These are phyloP conservation scores for Sporothrix inflata DNA, from an alignment of 2,329 filamentous ascomycete genomes.

Conservation along the genomic window DNA sequence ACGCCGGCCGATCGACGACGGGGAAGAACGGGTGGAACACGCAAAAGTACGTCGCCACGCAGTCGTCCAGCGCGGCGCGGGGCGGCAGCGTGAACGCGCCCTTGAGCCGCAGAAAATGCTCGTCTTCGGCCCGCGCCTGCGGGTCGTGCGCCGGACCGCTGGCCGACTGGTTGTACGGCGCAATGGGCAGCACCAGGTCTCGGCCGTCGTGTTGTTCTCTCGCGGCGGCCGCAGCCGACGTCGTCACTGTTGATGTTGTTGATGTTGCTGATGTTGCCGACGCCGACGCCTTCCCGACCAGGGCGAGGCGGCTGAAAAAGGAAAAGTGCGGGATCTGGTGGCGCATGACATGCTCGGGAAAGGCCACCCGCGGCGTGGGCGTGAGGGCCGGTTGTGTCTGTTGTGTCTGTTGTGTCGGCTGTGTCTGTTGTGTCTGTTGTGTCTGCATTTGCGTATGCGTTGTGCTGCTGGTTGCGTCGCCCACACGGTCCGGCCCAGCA, in stretches of 20 bases:
- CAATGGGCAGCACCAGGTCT: not conserved
- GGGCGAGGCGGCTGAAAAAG: not conserved
- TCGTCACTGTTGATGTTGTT: not conserved
- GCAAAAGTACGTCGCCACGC: not conserved
- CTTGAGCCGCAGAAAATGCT: not conserved
- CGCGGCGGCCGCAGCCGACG: not conserved
- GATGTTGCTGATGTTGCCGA: not conserved
- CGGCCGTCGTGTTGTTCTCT: too few relatives aligned
- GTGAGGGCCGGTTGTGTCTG: not conserved
- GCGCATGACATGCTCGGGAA: not conserved
- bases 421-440: not conserved
- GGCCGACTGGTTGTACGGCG: not conserved
- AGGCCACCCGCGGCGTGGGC: not conserved
- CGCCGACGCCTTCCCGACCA: not conserved
- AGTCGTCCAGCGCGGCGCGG: not conserved
- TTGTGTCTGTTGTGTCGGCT: not conserved
- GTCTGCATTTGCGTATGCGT: not conserved
- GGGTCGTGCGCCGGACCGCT: not conserved
- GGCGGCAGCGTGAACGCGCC: not conserved
- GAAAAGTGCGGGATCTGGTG: conserved; percentile 8
- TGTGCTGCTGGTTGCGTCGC: not conserved
- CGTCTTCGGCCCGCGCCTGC: not conserved
- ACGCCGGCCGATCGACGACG: not conserved
- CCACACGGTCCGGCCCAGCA: not conserved
- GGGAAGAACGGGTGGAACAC: not conserved